Base-by-base conservation (phyloP, 495 filamentous ascomycete species). In the Xylaria castorea region DNA sequence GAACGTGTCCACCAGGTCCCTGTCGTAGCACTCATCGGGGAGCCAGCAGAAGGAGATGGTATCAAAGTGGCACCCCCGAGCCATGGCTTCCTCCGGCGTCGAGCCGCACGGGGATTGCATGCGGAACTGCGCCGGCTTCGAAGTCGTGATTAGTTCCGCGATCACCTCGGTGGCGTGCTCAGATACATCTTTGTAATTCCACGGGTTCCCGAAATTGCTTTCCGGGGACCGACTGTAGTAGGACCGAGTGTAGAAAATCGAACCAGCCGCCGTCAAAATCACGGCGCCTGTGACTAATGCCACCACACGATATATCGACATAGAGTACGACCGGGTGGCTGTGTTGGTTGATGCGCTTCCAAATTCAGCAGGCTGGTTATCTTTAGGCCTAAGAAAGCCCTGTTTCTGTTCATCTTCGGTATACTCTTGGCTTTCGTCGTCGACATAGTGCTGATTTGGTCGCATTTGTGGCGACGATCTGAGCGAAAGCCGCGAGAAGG, bases 21-120 rank as follows among this genome's bases (percentile, higher is more conserved):
- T 48, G 57, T 80, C 75, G 69, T 68, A 81, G 75, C 78, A 81
- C 61, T 80, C 73, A 53, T 69, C 68, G 1, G 74, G 72, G n/a
- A 76, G 73, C 79, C 78, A 81, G 1, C 72, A 69, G 66, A 80
- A 80, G 40, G 65, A 72, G 38, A 80, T 77, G 30, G 30, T 75
- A 68, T 80, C 78, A 72, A 80, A 80, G 70, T 66, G 71, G 60
- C 79, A 80, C 36, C 72, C 34, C 25, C 76, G 78, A 22, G 69
- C 61, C 16, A 57, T 57, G 27, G 79, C 78, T 46, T 75, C 68
- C 18, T 58, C 5, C 1, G 78, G 50, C 25, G 70, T 68, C 5
- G 72, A 51, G 30, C 79, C 79, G 71, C 79, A 80, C 6, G 36
- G 60, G 42, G 34, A 63, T 40, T 44, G 20, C 72, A 60, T 73